Evolutionary conservation across 257 asterid genomes (phyloP).

Genomic region (Eucommia ulmoides): DNA sequence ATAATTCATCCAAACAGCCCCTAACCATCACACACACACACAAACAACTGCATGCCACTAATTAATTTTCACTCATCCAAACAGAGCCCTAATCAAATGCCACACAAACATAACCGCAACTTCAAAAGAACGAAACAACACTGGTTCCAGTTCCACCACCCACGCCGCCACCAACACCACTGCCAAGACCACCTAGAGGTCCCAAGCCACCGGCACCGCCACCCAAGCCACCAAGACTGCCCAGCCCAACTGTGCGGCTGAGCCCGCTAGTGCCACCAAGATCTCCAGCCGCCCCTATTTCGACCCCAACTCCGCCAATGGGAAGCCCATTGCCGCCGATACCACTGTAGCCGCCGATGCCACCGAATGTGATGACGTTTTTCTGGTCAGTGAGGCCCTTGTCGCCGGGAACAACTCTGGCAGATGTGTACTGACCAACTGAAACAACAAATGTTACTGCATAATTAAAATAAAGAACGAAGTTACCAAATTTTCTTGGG

Average conservation of each 20-base stretch:
- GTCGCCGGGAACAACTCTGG: slow-evolving; percentile 25
- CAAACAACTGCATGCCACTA: too few species aligned
- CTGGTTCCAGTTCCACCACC: slow-evolving; percentile 11
- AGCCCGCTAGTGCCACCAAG: too few species aligned
- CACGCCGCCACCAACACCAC: too few species aligned
- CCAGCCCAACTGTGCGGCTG: too few species aligned
- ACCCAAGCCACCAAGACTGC: slow-evolving; percentile 9
- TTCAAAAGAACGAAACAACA: slow-evolving; percentile 21
- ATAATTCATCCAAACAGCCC: too few species aligned
- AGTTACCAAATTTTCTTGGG: too few species aligned
- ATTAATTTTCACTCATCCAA: background rate
- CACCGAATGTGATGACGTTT: slow-evolving; percentile 19
- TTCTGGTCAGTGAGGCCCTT: slow-evolving; percentile 24
- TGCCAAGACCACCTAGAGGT: slow-evolving; percentile 8
- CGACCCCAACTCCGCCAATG: slow-evolving; percentile 18
- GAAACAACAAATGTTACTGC: slow-evolving; percentile 17
- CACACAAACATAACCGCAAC: background rate
- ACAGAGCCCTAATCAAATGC: background rate
- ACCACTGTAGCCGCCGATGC: slow-evolving; percentile 19
- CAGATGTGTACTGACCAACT: slow-evolving; percentile 10
- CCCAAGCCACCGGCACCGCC: slow-evolving; percentile 11
- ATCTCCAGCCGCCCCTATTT: slow-evolving; percentile 11
- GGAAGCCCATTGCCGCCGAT: slow-evolving; percentile 14
- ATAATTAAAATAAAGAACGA: too few species aligned
- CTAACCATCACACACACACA: too few species aligned